Percentiles rank a stretch among this genome's conserved stretches.
Conservation (phyloP, 139 green algal species). For the Volvox africanus region DNA sequence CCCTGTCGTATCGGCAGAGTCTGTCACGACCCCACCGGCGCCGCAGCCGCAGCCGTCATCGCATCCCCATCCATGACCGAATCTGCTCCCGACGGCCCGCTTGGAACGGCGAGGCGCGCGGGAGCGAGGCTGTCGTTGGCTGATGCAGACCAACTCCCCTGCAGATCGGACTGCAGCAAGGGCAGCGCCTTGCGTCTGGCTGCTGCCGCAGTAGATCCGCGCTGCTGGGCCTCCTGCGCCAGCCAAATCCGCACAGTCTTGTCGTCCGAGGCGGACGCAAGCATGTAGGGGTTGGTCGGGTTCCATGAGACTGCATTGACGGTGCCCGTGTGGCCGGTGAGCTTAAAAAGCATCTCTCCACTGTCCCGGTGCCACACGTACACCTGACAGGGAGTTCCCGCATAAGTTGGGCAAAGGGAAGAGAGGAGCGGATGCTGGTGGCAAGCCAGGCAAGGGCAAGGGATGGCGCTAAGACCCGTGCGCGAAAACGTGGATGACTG, state of each 20-base stretch:
- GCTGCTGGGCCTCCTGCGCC: slow-evolving; percentile 40
- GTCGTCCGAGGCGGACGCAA: slow-evolving; percentile 86
- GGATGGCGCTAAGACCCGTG: too few relatives aligned
- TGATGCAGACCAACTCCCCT: background rate
- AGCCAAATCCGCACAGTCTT: slow-evolving; percentile 80
- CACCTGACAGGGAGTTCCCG: slow-evolving; percentile 57
- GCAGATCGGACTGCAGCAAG: slow-evolving; percentile 5
- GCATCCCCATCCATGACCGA: too few relatives aligned
- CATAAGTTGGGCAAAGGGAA: too few relatives aligned
- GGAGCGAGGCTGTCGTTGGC: background rate
- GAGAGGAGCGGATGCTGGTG: too few relatives aligned
- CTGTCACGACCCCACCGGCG: too few relatives aligned
- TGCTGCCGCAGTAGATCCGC: background rate
- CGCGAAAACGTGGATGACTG: too few relatives aligned
- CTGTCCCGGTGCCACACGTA: slow-evolving; percentile 90
- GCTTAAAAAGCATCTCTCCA: slow-evolving; percentile 78
- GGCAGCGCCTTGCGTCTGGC: slow-evolving; percentile 17
- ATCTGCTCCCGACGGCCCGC: too few relatives aligned
- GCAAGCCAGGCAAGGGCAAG: too few relatives aligned
- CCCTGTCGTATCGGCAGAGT: too few relatives aligned
- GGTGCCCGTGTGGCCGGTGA: slow-evolving; percentile 82
- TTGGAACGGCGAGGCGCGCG: too few relatives aligned
- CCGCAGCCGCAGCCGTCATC: too few relatives aligned
- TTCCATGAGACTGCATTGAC: slow-evolving; percentile 91
- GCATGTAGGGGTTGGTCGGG: slow-evolving; percentile 80